Conservation (phyloP, 225 moss, liverwort and hornwort species). For the Takakia lepidozioides region DNA sequence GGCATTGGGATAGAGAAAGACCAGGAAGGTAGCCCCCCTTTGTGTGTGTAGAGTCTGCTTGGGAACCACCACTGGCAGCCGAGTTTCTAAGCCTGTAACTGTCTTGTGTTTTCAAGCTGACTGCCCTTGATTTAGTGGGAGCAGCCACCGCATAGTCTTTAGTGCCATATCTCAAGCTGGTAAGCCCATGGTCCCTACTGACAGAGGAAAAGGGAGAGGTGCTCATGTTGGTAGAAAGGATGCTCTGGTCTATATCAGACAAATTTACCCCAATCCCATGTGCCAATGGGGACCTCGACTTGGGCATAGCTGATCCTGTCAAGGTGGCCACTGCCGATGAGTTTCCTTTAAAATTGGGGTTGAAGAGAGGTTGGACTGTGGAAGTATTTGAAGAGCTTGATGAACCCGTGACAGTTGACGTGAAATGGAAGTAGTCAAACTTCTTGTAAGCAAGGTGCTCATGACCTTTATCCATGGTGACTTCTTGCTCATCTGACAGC, state of each 20-base stretch:
- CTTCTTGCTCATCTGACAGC: slow-evolving; percentile 6
- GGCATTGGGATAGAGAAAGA: slow-evolving; percentile 14
- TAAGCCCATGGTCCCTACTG: background rate
- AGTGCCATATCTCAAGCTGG: background rate
- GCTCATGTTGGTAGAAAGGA: background rate
- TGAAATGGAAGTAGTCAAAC: slow-evolving; percentile 35
- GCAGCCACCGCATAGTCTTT: slow-evolving; percentile 12
- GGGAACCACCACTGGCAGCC: no score
- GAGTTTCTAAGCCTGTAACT: no score
- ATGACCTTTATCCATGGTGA: slow-evolving; percentile 2
- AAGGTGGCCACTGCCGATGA: slow-evolving; percentile 3
- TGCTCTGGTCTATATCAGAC: slow-evolving; percentile 13
- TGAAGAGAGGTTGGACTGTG: slow-evolving; percentile 10
- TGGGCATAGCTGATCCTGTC: no score
- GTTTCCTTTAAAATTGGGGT: slow-evolving; percentile 6
- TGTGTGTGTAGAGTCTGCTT: no score
- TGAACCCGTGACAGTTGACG: slow-evolving; percentile 31
- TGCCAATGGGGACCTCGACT: no score
- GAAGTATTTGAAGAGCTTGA: no score
- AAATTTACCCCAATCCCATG: no score
- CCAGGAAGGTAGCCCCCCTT: slow-evolving; percentile 28
- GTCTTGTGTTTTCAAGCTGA: slow-evolving; percentile 17
- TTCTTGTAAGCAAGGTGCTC: slow-evolving; percentile 18
- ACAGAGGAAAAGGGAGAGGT: background rate
- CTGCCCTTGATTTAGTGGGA: slow-evolving; percentile 28